Evolutionary conservation across 306 rosid genomes (phyloP).

Genomic region (Dryas alaskensis): DNA sequence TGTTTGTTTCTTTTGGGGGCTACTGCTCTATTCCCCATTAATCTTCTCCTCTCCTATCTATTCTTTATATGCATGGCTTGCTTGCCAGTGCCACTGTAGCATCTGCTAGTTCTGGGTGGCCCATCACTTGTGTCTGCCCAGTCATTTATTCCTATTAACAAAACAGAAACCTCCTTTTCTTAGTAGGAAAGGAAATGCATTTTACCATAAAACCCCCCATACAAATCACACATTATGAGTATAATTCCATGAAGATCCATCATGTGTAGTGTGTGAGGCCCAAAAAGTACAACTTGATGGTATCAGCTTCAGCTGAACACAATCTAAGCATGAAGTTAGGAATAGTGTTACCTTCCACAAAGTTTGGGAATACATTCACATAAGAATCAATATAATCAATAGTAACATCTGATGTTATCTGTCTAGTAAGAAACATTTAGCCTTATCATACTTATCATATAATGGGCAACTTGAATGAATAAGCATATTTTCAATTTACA

Average conservation of each 20-base stretch:
- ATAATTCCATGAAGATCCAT: background rate
- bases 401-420: too few species aligned
- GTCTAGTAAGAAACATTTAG: too few species aligned
- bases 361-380: too few species aligned
- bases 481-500: conserved; percentile 5
- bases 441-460: background rate
- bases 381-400: too few species aligned
- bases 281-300: conserved; percentile 1
- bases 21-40: conserved; percentile 48
- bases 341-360: too few species aligned
- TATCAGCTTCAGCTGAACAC: conserved; percentile 4
- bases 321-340: background rate
- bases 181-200: conserved; percentile 56
- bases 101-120: conserved; percentile 24
- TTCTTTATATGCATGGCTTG: conserved; percentile 48
- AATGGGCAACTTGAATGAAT: background rate
- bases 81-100: conserved; percentile 40
- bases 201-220: conserved; percentile 42
- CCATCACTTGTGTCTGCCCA: conserved; percentile 27
- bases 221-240: background rate
- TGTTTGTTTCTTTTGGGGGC: conserved; percentile 69
- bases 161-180: conserved; percentile 47
- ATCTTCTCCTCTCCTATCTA: conserved; percentile 25
- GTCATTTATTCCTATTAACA: conserved; percentile 39
- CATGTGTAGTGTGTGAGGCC: background rate